Evolutionary conservation across 768 basidiomycete species (phyloP).

Genomic region (Cantharellus cinnabarinus): DNA sequence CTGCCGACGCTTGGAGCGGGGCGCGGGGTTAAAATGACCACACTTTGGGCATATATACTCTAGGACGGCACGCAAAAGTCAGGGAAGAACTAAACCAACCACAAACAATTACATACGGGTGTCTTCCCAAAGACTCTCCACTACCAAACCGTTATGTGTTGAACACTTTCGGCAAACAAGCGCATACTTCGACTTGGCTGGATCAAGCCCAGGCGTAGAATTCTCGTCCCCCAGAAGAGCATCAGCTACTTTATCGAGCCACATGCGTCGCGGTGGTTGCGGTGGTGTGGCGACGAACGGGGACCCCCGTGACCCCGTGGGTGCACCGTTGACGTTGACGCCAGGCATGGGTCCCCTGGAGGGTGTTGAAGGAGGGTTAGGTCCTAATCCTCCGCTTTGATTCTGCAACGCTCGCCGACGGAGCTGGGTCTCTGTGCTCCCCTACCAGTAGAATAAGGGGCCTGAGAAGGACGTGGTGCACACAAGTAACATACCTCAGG

Average conservation of each 20-base stretch:
- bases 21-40: constrained; percentile 47
- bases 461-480: neutral
- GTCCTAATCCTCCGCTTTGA: neutral
- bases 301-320: neutral
- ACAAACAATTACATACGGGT: constrained; percentile 36
- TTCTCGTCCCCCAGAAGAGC: constrained; percentile 70
- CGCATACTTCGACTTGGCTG: constrained; percentile 40
- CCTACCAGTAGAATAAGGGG: neutral
- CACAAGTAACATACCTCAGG: neutral
- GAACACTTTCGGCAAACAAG: constrained; percentile 80
- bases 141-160: constrained; percentile 71
- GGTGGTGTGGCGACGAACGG: neutral
- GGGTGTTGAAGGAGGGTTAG: too few species aligned
- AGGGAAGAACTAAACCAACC: neutral
- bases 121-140: constrained; percentile 62
- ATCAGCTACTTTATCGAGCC: constrained; percentile 80
- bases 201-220: constrained; percentile 18
- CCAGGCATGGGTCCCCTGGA: neutral
- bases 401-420: neutral
- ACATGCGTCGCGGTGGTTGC: constrained; percentile 37
- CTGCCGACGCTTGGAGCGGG: constrained; percentile 2
- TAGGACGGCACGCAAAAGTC: constrained; percentile 14
- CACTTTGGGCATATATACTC: constrained; percentile 80
- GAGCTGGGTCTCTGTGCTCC: neutral
- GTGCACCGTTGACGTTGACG: neutral